These are phyloP conservation scores for Aspergillus cejpii DNA, from an alignment of 2,329 filamentous ascomycete species.

Conservation along the genomic window DNA sequence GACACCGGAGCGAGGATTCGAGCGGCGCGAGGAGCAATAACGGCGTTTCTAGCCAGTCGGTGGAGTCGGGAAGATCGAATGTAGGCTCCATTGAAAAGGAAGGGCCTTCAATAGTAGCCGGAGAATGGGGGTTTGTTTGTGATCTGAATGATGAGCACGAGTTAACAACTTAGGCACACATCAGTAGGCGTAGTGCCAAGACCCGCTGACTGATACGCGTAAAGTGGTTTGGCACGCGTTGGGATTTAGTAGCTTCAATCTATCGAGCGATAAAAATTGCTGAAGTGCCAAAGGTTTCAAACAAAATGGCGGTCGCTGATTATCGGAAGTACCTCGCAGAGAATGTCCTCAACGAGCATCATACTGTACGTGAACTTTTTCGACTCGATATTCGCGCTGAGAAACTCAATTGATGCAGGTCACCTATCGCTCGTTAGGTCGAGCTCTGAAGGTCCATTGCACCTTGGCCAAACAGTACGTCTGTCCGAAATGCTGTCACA, in stretches of 20 bases:
- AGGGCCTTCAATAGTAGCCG: not conserved
- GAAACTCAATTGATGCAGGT: constrained; percentile 49
- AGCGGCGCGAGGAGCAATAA: constrained; percentile 46
- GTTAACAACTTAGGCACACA: not conserved
- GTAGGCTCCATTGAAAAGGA: constrained; percentile 28
- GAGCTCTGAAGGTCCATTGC: constrained; percentile 74
- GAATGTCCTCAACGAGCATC: constrained; percentile 68
- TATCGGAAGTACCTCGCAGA: constrained; percentile 68
- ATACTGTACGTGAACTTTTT: constrained; percentile 50
- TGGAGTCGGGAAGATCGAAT: constrained; percentile 40
- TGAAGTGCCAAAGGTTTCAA: not conserved
- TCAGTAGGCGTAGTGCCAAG: constrained; percentile 26
- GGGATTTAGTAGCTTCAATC: not conserved
- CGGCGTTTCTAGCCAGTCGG: constrained; percentile 46
- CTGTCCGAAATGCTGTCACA: not conserved
- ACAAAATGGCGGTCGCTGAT: constrained; percentile 41
- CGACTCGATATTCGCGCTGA: not conserved
- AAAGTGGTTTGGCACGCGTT: constrained; percentile 37
- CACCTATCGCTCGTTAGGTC: constrained; percentile 78
- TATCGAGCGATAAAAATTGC: not conserved
- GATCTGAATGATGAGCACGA: constrained; percentile 8
- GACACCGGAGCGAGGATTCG: constrained; percentile 82
- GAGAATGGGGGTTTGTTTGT: not conserved
- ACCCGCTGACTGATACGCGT: constrained; percentile 40
- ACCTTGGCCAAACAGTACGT: constrained; percentile 82